Evolutionary conservation across 1,284 basidiomycete genomes (phyloP).

Genomic region (Austropuccinia psidii): DNA sequence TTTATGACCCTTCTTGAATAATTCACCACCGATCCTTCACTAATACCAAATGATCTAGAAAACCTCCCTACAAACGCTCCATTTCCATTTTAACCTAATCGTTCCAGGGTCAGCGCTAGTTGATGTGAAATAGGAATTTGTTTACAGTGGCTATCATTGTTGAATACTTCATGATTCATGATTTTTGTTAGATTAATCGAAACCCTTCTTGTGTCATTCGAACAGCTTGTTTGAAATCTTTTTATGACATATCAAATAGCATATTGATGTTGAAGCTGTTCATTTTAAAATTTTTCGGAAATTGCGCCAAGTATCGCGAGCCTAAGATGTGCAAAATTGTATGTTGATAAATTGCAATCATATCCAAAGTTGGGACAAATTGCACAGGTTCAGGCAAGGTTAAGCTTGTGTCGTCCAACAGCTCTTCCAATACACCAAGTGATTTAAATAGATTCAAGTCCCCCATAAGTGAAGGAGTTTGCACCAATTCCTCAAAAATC

Average conservation of each 20-base stretch:
- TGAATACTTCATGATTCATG: not conserved
- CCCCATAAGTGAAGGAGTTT: no score
- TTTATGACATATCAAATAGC: not conserved
- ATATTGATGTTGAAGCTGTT: not conserved
- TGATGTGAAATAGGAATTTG: not conserved
- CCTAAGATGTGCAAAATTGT: no score
- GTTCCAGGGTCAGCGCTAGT: constrained; percentile 1
- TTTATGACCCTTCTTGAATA: not conserved
- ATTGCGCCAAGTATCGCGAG: no score
- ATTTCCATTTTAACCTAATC: constrained; percentile 19
- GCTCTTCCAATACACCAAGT: no score
- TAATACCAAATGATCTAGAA: not conserved
- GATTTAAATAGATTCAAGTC: no score
- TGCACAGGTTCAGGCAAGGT: no score
- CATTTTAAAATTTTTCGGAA: no score
- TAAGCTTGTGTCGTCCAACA: no score
- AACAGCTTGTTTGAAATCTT: constrained; percentile 1
- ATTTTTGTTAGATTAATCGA: not conserved
- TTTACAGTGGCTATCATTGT: not conserved
- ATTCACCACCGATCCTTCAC: not conserved
- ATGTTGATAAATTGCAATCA: no score
- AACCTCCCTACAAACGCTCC: not conserved
- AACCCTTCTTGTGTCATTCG: not conserved
- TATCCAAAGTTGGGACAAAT: no score
- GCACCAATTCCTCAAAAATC: no score